phyloP scores from a whole-genome alignment of 2,329 filamentous ascomycete species.

The Diaporthe citriasiana region DNA sequence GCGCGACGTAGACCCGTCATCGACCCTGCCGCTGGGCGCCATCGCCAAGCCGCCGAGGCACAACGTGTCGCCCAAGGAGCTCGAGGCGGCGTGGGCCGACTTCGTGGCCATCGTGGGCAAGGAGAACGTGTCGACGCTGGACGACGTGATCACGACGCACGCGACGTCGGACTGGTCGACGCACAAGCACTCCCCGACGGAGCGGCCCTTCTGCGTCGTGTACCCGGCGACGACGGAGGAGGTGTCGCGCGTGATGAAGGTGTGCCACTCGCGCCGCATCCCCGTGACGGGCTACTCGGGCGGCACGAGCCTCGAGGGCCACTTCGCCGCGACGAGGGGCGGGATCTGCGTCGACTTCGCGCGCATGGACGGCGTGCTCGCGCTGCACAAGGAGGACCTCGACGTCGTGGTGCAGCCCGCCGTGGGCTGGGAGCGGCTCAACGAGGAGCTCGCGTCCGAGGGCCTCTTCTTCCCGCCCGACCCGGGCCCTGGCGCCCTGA shows the following conservation, averaged over 20 bases:
- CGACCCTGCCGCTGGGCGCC: conserved; percentile 71
- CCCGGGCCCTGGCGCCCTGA: conserved; percentile 86
- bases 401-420: conserved; percentile 82
- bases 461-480: conserved; percentile 89
- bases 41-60: conserved; percentile 64
- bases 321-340: conserved; percentile 85
- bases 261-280: conserved; percentile 85
- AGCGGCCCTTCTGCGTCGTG: conserved; percentile 41
- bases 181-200: conserved; percentile 27
- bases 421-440: conserved; percentile 83
- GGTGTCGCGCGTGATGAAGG: conserved; percentile 88
- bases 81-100: conserved; percentile 79
- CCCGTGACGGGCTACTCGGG: conserved; percentile 91
- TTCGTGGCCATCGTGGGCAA: conserved; percentile 74
- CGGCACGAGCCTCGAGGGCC: conserved; percentile 90
- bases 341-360: conserved; percentile 90
- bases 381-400: conserved; percentile 82
- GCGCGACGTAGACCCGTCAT: conserved; percentile 64
- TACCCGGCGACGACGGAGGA: conserved; percentile 76
- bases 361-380: conserved; percentile 85
- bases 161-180: conserved; percentile 75
- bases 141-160: conserved; percentile 69
- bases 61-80: conserved; percentile 72
- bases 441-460: conserved; percentile 76
- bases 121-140: conserved; percentile 74